Percentiles rank a stretch among this genome's conserved stretches.
phyloP scores from a whole-genome alignment of 202 grass and related monocot genomes.

The Hordeum pubiflorum region DNA sequence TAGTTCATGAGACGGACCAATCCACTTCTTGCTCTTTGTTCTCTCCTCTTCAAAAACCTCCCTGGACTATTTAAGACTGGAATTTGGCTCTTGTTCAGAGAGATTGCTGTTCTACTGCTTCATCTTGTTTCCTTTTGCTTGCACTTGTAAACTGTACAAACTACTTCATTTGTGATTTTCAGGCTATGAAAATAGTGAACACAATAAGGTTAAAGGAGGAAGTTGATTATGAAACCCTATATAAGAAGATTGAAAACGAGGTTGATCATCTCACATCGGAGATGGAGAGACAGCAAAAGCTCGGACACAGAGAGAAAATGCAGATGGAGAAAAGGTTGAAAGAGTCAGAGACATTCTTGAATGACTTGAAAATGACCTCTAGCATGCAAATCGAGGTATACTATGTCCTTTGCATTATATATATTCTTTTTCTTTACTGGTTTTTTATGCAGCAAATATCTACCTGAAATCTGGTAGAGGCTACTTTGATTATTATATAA shows the following conservation, averaged over 20 bases:
- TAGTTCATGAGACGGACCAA: constrained; percentile 5
- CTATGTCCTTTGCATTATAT: constrained; percentile 5
- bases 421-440: background rate
- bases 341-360: constrained; percentile 45
- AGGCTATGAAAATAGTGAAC: constrained; percentile 98
- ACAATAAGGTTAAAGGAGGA: constrained; percentile 83
- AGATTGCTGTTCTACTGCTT: constrained; percentile 13
- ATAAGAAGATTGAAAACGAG: constrained; percentile 70
- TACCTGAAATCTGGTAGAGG: background rate
- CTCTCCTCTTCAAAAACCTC: constrained; percentile 1
- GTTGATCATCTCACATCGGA: constrained; percentile 90
- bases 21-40: background rate
- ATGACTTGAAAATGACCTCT: constrained; percentile 53
- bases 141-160: background rate
- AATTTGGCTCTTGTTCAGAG: background rate
- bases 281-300: constrained; percentile 83
- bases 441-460: background rate
- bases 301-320: constrained; percentile 56
- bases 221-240: constrained; percentile 84
- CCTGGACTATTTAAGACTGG: background rate
- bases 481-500: background rate
- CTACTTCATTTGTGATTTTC: constrained; percentile 22
- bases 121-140: background rate
- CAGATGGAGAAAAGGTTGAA: constrained; percentile 57
- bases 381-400: constrained; percentile 57